Conservation (phyloP, 2,329 filamentous ascomycete genomes). For the Ophiostoma tasmaniense region DNA sequence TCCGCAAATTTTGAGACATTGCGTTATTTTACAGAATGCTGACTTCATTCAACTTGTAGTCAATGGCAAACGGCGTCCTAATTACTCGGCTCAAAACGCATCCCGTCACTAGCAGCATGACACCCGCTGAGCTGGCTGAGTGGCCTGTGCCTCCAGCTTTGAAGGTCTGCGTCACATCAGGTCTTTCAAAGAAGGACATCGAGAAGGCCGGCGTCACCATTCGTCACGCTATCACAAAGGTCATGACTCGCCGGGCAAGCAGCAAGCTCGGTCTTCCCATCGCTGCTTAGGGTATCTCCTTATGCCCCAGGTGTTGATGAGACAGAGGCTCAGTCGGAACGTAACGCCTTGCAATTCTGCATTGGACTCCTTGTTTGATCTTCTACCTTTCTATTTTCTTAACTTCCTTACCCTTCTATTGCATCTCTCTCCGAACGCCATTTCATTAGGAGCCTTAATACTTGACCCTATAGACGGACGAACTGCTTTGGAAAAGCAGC, state of each 20-base stretch:
- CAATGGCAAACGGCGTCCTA: conserved; percentile 77
- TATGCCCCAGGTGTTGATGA: background rate
- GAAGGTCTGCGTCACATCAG: conserved; percentile 84
- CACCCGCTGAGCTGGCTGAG: conserved; percentile 57
- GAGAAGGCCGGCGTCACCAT: conserved; percentile 88
- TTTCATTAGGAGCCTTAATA: background rate
- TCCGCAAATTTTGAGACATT: background rate
- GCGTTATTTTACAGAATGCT: background rate
- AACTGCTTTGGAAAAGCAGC: background rate
- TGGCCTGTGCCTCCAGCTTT: conserved; percentile 71
- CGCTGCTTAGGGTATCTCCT: conserved; percentile 6
- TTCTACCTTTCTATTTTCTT: background rate
- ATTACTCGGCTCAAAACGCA: conserved; percentile 79
- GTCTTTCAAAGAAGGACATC: conserved; percentile 84
- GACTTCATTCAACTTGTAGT: conserved; percentile 39
- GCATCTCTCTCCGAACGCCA: background rate
- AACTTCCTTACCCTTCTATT: background rate
- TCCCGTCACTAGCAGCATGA: conserved; percentile 55
- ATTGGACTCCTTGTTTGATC: background rate
- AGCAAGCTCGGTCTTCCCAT: conserved; percentile 22
- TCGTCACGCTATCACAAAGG: conserved; percentile 86
- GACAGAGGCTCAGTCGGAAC: background rate
- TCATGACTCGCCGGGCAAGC: conserved; percentile 57
- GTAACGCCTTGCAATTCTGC: background rate
- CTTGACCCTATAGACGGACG: background rate